Evolutionary conservation across 139 green algal species (phyloP).

Genomic region (Closterium sp.): DNA sequence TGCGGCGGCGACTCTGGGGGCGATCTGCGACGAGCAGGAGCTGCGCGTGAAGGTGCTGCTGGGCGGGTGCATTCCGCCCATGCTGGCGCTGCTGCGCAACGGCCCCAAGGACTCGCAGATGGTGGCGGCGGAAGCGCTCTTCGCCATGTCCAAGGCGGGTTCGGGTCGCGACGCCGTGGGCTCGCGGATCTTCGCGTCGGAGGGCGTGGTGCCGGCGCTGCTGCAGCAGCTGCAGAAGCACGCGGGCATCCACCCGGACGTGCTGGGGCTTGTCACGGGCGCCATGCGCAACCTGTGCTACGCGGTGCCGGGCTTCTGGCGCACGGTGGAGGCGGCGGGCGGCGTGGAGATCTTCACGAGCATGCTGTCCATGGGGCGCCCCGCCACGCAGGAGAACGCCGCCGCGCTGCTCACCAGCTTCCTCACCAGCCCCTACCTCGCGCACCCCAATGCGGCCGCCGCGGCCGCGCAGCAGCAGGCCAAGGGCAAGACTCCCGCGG

Average conservation of each 20-base stretch:
- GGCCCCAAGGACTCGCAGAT: slow-evolving; percentile 33
- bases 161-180: slow-evolving; percentile 19
- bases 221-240: slow-evolving; percentile 36
- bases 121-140: slow-evolving; percentile 31
- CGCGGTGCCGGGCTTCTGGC: slow-evolving; percentile 32
- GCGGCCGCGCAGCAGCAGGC: background rate
- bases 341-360: slow-evolving; percentile 33
- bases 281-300: slow-evolving; percentile 39
- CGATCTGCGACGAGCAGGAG: slow-evolving; percentile 40
- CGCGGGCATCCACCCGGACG: slow-evolving; percentile 4
- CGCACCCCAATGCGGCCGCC: background rate
- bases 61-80: slow-evolving; percentile 37
- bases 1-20: slow-evolving; percentile 16
- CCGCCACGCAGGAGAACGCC: slow-evolving; percentile 17
- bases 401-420: slow-evolving; percentile 39
- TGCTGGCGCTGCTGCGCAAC: slow-evolving; percentile 29
- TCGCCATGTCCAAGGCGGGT: slow-evolving; percentile 26
- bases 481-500: background rate
- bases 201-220: slow-evolving; percentile 40
- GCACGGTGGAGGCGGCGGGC: background rate
- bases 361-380: slow-evolving; percentile 1
- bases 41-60: slow-evolving; percentile 38
- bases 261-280: slow-evolving; percentile 33
- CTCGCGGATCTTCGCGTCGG: slow-evolving; percentile 39
- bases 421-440: slow-evolving; percentile 14